A percentile compares a stretch with the other conserved stretches of the same genome.
Conservation (phyloP, 495 filamentous ascomycete species). For the Rusavskia elegans region DNA sequence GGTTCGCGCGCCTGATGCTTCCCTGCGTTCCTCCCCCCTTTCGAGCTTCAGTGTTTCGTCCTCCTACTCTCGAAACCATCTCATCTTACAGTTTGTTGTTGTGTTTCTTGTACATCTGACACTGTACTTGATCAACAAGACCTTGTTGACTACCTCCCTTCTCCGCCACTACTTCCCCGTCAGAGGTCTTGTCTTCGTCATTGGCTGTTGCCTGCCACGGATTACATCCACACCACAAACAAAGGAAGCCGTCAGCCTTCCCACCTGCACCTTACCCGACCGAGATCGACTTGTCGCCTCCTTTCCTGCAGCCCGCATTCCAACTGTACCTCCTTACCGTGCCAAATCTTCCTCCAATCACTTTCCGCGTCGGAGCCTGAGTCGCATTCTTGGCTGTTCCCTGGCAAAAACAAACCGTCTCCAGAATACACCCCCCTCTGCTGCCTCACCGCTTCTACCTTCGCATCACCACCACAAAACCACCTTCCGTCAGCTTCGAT, state of each 20-base stretch:
- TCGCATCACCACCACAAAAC: slow-evolving; percentile 1
- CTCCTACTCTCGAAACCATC: too few relatives aligned
- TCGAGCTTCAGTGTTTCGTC: too few relatives aligned
- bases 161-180: neutral
- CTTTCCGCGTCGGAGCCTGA: slow-evolving; percentile 3
- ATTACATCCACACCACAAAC: slow-evolving; percentile 9
- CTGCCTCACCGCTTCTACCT: neutral
- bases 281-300: neutral
- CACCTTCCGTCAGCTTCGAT: neutral
- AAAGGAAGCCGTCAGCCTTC: neutral
- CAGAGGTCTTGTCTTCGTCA: neutral
- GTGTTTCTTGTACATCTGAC: too few relatives aligned
- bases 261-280: neutral
- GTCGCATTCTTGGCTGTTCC: slow-evolving; percentile 12
- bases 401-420: slow-evolving; percentile 6
- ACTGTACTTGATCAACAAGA: neutral
- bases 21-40: too few relatives aligned
- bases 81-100: too few relatives aligned
- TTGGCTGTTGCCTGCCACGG: slow-evolving; percentile 6
- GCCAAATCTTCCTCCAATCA: slow-evolving; percentile 7
- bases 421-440: neutral
- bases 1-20: slow-evolving; percentile 4
- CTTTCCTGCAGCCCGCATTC: slow-evolving; percentile 4
- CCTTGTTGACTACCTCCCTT: neutral
- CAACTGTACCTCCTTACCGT: slow-evolving; percentile 11